These are phyloP conservation scores for Emergomyces pasteurianus DNA, from an alignment of 2,329 filamentous ascomycete species.

Conservation along the genomic window DNA sequence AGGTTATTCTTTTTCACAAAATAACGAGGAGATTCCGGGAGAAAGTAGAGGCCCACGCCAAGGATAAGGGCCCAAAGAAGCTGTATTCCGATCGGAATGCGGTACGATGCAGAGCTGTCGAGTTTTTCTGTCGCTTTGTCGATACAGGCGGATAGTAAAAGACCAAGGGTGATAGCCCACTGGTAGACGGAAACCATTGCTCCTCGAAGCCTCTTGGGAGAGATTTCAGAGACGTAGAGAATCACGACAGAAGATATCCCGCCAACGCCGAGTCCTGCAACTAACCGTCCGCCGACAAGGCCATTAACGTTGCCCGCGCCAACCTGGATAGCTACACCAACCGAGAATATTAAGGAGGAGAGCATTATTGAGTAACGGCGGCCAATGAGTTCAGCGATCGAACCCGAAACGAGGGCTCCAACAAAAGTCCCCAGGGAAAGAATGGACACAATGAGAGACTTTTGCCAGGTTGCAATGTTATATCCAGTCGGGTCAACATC, in stretches of 20 bases:
- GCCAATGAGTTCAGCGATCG: slow-evolving; percentile 54
- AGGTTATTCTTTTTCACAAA: slow-evolving; percentile 17
- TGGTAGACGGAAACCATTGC: slow-evolving; percentile 32
- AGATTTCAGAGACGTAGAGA: slow-evolving; percentile 27
- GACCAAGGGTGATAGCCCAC: slow-evolving; percentile 31
- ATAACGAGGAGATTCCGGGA: slow-evolving; percentile 43
- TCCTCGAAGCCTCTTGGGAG: slow-evolving; percentile 30
- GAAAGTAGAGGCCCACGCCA: slow-evolving; percentile 40
- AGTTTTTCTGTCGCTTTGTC: slow-evolving; percentile 54
- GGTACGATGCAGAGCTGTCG: slow-evolving; percentile 41
- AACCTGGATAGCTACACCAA: slow-evolving; percentile 47
- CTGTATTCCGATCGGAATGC: slow-evolving; percentile 53
- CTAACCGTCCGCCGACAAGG: slow-evolving; percentile 28
- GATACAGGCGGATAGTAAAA: slow-evolving; percentile 50
- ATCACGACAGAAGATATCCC: slow-evolving; percentile 29
- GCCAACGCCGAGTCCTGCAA: slow-evolving; percentile 31
- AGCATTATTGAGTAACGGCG: slow-evolving; percentile 52
- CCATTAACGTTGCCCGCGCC: slow-evolving; percentile 48
- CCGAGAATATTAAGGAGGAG: slow-evolving; percentile 49
- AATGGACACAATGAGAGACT: slow-evolving; percentile 60
- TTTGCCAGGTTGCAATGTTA: slow-evolving; percentile 19
- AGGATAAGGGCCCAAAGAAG: slow-evolving; percentile 49
- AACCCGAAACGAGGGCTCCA: slow-evolving; percentile 51
- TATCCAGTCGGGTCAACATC: slow-evolving; percentile 8
- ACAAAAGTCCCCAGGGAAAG: slow-evolving; percentile 68